phyloP scores from a whole-genome alignment of 805 yeast species.

The Yamadazyma tumulicola region DNA sequence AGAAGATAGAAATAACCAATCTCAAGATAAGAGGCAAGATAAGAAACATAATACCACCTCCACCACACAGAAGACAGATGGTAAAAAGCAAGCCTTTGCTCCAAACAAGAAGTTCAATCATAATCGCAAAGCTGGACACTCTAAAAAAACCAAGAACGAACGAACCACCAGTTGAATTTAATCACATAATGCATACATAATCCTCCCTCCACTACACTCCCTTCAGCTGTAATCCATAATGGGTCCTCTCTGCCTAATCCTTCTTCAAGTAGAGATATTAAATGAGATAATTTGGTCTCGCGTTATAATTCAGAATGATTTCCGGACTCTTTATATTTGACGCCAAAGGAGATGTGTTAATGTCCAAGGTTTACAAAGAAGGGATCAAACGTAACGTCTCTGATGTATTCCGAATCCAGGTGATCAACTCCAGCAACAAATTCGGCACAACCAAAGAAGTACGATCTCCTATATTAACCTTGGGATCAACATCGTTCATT shows the following conservation, averaged over 20 bases:
- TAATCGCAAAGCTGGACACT: constrained; percentile 60
- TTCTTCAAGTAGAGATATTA: too few species aligned
- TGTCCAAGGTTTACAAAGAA: constrained; percentile 69
- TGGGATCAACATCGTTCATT: constrained; percentile 90
- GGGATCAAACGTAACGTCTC: constrained; percentile 75
- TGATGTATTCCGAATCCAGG: constrained; percentile 91
- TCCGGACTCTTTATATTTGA: constrained; percentile 79
- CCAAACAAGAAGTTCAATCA: constrained; percentile 48
- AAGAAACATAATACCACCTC: not conserved
- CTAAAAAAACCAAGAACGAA: constrained; percentile 44
- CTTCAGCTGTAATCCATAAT: too few species aligned
- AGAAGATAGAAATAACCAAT: too few species aligned
- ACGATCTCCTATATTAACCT: constrained; percentile 54
- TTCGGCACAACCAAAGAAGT: constrained; percentile 15
- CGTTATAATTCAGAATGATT: constrained; percentile 49
- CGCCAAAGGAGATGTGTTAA: constrained; percentile 76
- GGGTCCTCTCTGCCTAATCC: too few species aligned
- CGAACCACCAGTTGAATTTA: too few species aligned
- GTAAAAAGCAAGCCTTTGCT: constrained; percentile 3
- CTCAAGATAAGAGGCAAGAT: not conserved
- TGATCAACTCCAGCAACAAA: constrained; percentile 53
- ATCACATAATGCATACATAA: too few species aligned
- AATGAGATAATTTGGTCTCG: too few species aligned
- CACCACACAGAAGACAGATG: not conserved
- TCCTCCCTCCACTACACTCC: too few species aligned